Base-by-base conservation (phyloP, 129 eudicot species). In the Silybum marianum region DNA sequence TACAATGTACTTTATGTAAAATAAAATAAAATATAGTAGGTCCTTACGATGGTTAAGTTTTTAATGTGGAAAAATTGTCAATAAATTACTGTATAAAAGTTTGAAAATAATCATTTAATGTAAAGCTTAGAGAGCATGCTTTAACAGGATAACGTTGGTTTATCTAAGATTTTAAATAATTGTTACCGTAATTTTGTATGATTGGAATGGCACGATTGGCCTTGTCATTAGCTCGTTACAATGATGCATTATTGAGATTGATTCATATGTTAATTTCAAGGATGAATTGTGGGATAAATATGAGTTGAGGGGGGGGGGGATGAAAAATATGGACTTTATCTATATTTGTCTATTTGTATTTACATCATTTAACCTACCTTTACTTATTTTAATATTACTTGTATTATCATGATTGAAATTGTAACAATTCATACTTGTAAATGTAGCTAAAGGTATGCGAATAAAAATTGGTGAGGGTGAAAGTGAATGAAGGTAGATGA, bases 221-320 rank as follows among this genome's bases (percentile, higher is more conserved):
- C 10, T 68, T 68, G 24, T 76, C 42, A 51, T 28, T 72, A n/a
- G n/a, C n/a, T n/a, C n/a, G n/a, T n/a, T n/a, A 21, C 71, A 58
- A 30, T 51, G 9, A 28, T 58, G 69, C 62, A 28, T 30, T 44
- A 68, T 51, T 72, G 78, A 60, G 71, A 21, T 30, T 60, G 58
- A 76, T n/a, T 1, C 39, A 65, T 44, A 34, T 84, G 71, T 67
- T 78, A 39, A 40, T 78, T 65, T 73, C 71, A 78, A 42, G 87
- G 82, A 84, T 67, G 75, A 65, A 65, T 78, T 30, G 25, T 18
- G 78, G 74, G 65, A 79, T 22, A 34, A 63, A n/a, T 9, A 51
- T 3, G 63, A 51, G 63, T 21, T 14, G 21, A 51, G 16, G 6
- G 63, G 24, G 4, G n/a, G 30, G 3, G 0, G 13, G 69, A 8